Percentiles rank a stretch among this genome's conserved stretches.
Evolutionary conservation across 2,329 filamentous ascomycete species (phyloP).

Genomic region (Chaetothyriales sp.): DNA sequence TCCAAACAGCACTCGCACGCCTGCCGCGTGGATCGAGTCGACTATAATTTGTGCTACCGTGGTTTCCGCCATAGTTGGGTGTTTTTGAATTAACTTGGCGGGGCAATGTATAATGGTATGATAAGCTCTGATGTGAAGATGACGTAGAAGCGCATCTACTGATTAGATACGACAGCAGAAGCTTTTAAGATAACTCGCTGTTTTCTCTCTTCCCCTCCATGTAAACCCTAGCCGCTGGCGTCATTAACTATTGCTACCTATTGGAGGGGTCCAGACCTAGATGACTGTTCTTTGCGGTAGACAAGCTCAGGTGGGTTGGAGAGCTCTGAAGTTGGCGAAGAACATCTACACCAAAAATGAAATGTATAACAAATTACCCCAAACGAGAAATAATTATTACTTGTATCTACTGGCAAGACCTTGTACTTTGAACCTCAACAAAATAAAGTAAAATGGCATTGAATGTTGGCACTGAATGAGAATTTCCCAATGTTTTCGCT

Average conservation of each 20-base stretch:
- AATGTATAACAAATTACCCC: too few relatives aligned
- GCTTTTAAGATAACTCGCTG: background rate
- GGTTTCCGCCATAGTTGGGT: conserved; percentile 10
- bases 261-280: background rate
- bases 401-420: too few relatives aligned
- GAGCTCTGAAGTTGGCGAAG: too few relatives aligned
- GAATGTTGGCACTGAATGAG: too few relatives aligned
- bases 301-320: too few relatives aligned
- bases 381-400: too few relatives aligned
- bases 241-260: background rate
- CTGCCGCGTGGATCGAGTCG: conserved; percentile 26
- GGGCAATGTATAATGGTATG: too few relatives aligned
- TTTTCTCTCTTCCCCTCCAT: background rate
- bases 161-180: background rate
- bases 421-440: too few relatives aligned
- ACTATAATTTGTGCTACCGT: conserved; percentile 17
- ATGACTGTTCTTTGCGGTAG: background rate
- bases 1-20: conserved; percentile 35
- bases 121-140: background rate
- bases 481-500: too few relatives aligned
- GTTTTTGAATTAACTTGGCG: too few relatives aligned
- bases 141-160: background rate
- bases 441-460: too few relatives aligned
- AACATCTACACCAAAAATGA: too few relatives aligned
- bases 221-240: background rate